Conservation (phyloP, 2,329 filamentous ascomycete genomes). For the Akanthomyces muscarius region DNA sequence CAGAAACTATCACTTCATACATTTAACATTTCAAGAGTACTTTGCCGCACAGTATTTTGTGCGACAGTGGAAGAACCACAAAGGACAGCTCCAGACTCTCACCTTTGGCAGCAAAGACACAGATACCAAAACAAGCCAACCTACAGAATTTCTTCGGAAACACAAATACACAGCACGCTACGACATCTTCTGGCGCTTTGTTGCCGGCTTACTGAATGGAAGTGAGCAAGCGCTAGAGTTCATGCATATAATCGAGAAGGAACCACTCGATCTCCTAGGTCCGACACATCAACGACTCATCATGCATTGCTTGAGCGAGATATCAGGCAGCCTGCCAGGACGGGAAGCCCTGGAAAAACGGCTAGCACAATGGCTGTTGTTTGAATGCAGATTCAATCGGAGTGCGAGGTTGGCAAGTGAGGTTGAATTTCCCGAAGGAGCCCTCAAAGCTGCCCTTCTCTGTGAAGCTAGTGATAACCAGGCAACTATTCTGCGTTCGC, state of each 20-base stretch:
- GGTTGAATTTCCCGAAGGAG: slow-evolving; percentile 21
- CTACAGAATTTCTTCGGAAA: slow-evolving; percentile 27
- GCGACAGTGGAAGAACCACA: slow-evolving; percentile 26
- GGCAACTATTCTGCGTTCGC: neutral
- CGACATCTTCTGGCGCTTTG: slow-evolving; percentile 41
- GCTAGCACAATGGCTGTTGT: slow-evolving; percentile 23
- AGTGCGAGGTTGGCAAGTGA: slow-evolving; percentile 17
- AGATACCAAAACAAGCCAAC: neutral
- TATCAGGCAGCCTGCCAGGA: slow-evolving; percentile 16
- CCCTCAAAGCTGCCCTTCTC: slow-evolving; percentile 17
- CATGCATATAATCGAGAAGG: slow-evolving; percentile 29
- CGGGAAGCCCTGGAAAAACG: slow-evolving; percentile 18
- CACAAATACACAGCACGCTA: slow-evolving; percentile 38
- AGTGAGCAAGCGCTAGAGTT: slow-evolving; percentile 22
- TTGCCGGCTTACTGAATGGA: slow-evolving; percentile 34
- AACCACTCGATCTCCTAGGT: slow-evolving; percentile 35
- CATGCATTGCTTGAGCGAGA: slow-evolving; percentile 36
- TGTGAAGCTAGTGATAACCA: neutral
- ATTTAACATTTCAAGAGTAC: slow-evolving; percentile 41
- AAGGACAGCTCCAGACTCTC: slow-evolving; percentile 21
- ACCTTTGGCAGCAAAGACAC: slow-evolving; percentile 8
- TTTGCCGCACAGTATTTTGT: slow-evolving; percentile 39
- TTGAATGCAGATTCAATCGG: slow-evolving; percentile 21
- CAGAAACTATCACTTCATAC: slow-evolving; percentile 37
- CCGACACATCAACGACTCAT: slow-evolving; percentile 35